A percentile compares a stretch with the other conserved stretches of the same genome.
Conservation (phyloP, 2,329 filamentous ascomycete genomes). For the Aquanectria penicillioides region DNA sequence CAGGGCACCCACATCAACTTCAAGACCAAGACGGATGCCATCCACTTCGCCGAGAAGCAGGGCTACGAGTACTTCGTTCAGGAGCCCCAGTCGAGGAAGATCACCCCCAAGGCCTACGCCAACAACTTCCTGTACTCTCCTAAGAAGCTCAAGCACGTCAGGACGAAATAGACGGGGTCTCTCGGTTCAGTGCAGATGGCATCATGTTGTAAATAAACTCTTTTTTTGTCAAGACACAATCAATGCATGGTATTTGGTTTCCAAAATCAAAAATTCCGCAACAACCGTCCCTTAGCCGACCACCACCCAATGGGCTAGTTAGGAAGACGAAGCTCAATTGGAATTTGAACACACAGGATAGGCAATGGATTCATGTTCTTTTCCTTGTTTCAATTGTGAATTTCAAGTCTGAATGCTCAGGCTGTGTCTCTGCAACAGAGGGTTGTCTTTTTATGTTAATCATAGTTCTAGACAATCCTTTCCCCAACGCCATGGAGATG, state of each 20-base stretch:
- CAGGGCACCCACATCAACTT: conserved; percentile 93
- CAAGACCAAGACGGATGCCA: conserved; percentile 92
- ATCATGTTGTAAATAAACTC: conserved; percentile 43
- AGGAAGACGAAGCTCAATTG: too few species aligned
- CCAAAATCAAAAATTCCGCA: too few species aligned
- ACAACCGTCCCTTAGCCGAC: too few species aligned
- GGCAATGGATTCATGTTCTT: background rate
- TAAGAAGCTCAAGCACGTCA: conserved; percentile 87
- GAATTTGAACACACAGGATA: too few species aligned
- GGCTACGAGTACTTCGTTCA: conserved; percentile 99
- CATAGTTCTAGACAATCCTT: background rate
- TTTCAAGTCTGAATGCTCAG: background rate
- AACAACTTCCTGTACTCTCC: conserved; percentile 93
- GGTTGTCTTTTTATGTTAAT: background rate
- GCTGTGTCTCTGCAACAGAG: background rate
- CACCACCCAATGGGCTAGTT: too few species aligned
- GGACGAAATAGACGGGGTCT: conserved; percentile 72
- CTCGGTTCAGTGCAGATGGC: conserved; percentile 9
- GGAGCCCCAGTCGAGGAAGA: conserved; percentile 89
- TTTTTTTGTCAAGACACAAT: conserved; percentile 31
- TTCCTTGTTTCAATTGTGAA: background rate
- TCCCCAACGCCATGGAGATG: conserved; percentile 29
- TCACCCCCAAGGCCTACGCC: conserved; percentile 90
- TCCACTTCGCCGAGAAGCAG: conserved; percentile 96
- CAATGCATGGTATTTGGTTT: conserved; percentile 23